Evolutionary conservation across 1,139 yeast genomes (phyloP).

Genomic region (Sugiyamaella grinbergsii): DNA sequence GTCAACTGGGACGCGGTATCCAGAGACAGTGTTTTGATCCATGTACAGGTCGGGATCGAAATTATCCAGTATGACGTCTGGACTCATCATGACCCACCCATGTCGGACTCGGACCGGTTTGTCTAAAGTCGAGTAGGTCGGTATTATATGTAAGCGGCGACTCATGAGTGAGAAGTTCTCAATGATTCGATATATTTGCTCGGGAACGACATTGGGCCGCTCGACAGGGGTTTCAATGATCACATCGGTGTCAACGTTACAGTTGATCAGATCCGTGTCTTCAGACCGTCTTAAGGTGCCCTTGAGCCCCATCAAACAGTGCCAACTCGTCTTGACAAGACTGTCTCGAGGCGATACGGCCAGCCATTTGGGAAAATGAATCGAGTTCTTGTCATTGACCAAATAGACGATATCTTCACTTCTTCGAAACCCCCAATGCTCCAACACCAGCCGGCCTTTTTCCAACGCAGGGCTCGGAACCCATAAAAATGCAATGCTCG

Average conservation of each 20-base stretch:
- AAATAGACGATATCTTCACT: constrained; percentile 76
- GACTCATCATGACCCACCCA: constrained; percentile 92
- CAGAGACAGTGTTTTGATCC: constrained; percentile 47
- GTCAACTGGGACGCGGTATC: constrained; percentile 61
- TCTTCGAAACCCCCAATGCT: constrained; percentile 75
- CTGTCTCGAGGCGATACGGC: constrained; percentile 27
- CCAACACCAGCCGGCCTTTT: constrained; percentile 55
- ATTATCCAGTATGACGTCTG: constrained; percentile 75
- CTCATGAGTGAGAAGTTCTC: constrained; percentile 86
- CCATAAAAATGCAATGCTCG: constrained; percentile 87
- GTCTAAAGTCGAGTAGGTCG: constrained; percentile 50
- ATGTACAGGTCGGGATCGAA: constrained; percentile 55
- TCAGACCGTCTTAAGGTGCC: constrained; percentile 88
- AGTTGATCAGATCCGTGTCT: constrained; percentile 82
- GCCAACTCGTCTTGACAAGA: constrained; percentile 57
- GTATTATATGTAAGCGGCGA: constrained; percentile 80
- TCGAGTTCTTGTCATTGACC: constrained; percentile 47
- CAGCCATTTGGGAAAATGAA: constrained; percentile 34
- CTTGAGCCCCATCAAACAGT: constrained; percentile 96
- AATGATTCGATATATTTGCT: constrained; percentile 75
- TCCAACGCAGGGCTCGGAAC: constrained; percentile 65
- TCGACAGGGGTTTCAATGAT: constrained; percentile 54
- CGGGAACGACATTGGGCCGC: constrained; percentile 62
- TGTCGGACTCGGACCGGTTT: constrained; percentile 68
- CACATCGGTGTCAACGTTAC: constrained; percentile 88